Evolutionary conservation across 352 stramenopile species (phyloP).

Genomic region (Peronosclerospora sorghi): DNA sequence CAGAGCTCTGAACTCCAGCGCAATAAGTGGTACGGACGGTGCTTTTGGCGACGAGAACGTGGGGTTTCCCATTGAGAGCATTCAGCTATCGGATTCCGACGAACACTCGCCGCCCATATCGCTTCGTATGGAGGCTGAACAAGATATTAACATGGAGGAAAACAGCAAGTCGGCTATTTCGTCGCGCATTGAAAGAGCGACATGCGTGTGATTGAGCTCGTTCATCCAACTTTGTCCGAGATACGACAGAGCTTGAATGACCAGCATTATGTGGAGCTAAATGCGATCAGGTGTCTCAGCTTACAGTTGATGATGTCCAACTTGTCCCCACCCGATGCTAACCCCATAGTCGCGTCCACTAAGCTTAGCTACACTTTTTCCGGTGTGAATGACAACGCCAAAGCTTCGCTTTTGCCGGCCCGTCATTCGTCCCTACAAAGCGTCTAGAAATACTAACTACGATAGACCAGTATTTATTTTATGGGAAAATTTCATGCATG

Average conservation of each 20-base stretch:
- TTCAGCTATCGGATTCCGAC: conserved; percentile 6
- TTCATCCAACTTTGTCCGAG: conserved; percentile 12
- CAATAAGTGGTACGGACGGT: conserved; percentile 16
- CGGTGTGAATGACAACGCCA: conserved; percentile 17
- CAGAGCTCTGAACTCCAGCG: conserved; percentile 17
- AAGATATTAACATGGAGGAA: conserved; percentile 19
- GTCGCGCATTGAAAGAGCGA: conserved; percentile 14
- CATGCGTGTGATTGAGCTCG: conserved; percentile 7
- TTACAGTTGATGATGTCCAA: conserved; percentile 48
- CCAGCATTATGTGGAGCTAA: conserved; percentile 33
- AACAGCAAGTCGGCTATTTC: conserved; percentile 6
- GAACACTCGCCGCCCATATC: conserved; percentile 2
- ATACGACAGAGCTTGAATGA: conserved; percentile 21
- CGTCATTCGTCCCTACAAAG: conserved; percentile 22
- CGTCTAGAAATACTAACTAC: conserved; percentile 25
- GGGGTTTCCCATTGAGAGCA: conserved; percentile 24
- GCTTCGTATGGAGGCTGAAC: conserved; percentile 4
- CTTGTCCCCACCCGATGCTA: conserved; percentile 10
- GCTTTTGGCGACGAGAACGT: conserved; percentile 26
- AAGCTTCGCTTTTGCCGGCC: conserved; percentile 20
- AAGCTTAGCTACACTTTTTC: conserved; percentile 20
- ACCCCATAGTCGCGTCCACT: conserved; percentile 10
- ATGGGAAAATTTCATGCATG: too few species aligned
- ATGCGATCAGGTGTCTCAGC: conserved; percentile 38
- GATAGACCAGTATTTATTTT: too few species aligned